These are phyloP conservation scores for Suillus subluteus DNA, from an alignment of 768 basidiomycete genomes.

Conservation along the genomic window DNA sequence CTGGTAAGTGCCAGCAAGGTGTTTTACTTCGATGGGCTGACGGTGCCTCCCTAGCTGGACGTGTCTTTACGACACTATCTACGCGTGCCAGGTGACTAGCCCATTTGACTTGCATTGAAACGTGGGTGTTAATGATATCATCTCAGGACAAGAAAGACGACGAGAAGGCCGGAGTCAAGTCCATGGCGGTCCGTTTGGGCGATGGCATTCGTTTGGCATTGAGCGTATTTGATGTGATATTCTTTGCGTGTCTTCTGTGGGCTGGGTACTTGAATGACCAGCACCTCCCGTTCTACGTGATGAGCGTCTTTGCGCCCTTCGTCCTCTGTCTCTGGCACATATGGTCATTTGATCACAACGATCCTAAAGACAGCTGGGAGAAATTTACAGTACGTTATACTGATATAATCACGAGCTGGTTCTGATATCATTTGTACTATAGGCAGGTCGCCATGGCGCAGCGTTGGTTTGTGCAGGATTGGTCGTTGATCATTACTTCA, in stretches of 20 bases:
- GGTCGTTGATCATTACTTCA: neutral
- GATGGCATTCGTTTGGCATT: conserved; percentile 60
- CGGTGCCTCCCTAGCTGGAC: neutral
- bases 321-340: conserved; percentile 3
- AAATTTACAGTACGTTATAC: neutral
- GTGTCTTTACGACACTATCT: conserved; percentile 55
- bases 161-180: conserved; percentile 70
- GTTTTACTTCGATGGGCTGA: neutral
- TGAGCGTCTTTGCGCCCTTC: neutral
- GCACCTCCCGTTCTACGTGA: conserved; percentile 29
- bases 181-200: conserved; percentile 76
- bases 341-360: neutral
- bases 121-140: conserved; percentile 66
- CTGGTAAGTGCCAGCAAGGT: neutral
- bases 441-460: neutral
- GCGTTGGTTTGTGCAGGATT: conserved; percentile 1
- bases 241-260: conserved; percentile 52
- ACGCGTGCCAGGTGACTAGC: conserved; percentile 66
- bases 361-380: conserved; percentile 3
- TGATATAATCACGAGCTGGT: neutral
- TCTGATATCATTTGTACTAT: neutral
- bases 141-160: conserved; percentile 82
- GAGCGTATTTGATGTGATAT: conserved; percentile 50
- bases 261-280: conserved; percentile 58
- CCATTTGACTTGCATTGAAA: too few relatives aligned